phyloP scores from a whole-genome alignment of 164 flowering plant species.

The Magnolia changhungtana region DNA sequence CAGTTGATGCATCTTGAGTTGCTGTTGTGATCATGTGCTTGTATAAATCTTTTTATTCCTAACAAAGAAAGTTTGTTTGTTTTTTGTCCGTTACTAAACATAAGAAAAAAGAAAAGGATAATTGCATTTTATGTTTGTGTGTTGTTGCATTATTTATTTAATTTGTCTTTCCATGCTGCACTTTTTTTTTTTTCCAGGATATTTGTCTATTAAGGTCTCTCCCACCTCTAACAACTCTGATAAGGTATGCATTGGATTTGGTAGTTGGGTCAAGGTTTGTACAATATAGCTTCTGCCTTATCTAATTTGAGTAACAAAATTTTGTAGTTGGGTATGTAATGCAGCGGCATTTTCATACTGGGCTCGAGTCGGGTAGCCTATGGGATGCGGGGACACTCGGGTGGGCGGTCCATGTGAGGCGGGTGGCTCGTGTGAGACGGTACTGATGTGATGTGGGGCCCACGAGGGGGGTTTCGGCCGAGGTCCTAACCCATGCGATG shows the following conservation, averaged over 20 bases:
- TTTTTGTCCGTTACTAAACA: neutral
- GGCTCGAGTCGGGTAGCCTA: too few species aligned
- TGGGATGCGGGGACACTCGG: too few species aligned
- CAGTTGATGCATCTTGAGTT: too few species aligned
- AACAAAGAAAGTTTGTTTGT: neutral
- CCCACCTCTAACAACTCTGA: constrained; percentile 77
- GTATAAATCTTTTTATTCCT: too few species aligned
- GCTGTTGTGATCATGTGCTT: too few species aligned
- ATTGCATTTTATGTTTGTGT: neutral
- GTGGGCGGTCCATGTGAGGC: too few species aligned
- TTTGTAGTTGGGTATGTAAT: neutral
- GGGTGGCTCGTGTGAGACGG: too few species aligned
- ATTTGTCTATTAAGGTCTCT: constrained; percentile 87
- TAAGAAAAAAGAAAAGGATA: too few species aligned
- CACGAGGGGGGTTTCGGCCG: too few species aligned
- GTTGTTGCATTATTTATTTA: neutral
- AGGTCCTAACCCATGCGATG: too few species aligned
- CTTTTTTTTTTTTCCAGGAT: constrained; percentile 59
- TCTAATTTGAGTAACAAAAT: neutral
- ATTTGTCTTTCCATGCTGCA: neutral
- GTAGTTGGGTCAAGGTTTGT: constrained; percentile 97
- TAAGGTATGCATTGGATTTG: constrained; percentile 95
- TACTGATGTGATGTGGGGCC: too few species aligned
- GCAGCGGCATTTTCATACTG: too few species aligned
- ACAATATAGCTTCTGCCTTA: neutral